A percentile compares a stretch with the other conserved stretches of the same genome.
phyloP scores from a whole-genome alignment of 1,284 basidiomycete genomes.

The Trichosporon inkin region DNA sequence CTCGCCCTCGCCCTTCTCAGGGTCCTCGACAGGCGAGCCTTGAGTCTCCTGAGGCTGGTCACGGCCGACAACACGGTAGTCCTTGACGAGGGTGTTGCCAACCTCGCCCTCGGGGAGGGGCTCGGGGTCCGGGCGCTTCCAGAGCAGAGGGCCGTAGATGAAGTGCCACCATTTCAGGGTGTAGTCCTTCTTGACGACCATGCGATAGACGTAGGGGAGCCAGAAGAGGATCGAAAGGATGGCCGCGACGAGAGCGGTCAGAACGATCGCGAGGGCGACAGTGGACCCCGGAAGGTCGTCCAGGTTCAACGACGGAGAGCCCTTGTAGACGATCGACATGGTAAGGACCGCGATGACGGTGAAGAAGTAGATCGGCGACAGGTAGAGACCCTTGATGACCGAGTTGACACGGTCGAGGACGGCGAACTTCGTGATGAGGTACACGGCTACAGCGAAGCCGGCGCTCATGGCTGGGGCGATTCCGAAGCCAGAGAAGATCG shows the following conservation, averaged over 20 bases:
- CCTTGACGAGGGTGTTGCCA: neutral
- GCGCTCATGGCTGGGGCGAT: slow-evolving; percentile 49
- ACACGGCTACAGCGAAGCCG: slow-evolving; percentile 50
- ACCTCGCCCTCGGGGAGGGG: slow-evolving; percentile 8
- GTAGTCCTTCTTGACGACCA: slow-evolving; percentile 54
- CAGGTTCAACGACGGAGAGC: slow-evolving; percentile 48
- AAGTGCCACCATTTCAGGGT: slow-evolving; percentile 52
- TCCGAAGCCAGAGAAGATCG: slow-evolving; percentile 49
- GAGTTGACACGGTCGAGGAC: slow-evolving; percentile 49
- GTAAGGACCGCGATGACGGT: slow-evolving; percentile 39
- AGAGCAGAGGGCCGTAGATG: slow-evolving; percentile 53
- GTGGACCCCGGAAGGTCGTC: slow-evolving; percentile 35
- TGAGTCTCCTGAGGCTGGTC: neutral
- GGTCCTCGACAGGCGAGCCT: neutral
- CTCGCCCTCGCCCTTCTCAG: slow-evolving; percentile 6
- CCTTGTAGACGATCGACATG: slow-evolving; percentile 48
- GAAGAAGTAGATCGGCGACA: slow-evolving; percentile 52
- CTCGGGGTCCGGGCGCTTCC: slow-evolving; percentile 49
- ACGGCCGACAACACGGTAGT: slow-evolving; percentile 19
- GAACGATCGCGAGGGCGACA: slow-evolving; percentile 50
- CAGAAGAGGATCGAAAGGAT: slow-evolving; percentile 52
- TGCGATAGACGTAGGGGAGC: slow-evolving; percentile 53
- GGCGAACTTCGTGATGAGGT: slow-evolving; percentile 49
- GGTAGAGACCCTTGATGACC: slow-evolving; percentile 40
- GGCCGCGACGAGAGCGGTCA: slow-evolving; percentile 50